phyloP scores from a whole-genome alignment of 139 green algal species.

The Chlamydomonas urium region DNA sequence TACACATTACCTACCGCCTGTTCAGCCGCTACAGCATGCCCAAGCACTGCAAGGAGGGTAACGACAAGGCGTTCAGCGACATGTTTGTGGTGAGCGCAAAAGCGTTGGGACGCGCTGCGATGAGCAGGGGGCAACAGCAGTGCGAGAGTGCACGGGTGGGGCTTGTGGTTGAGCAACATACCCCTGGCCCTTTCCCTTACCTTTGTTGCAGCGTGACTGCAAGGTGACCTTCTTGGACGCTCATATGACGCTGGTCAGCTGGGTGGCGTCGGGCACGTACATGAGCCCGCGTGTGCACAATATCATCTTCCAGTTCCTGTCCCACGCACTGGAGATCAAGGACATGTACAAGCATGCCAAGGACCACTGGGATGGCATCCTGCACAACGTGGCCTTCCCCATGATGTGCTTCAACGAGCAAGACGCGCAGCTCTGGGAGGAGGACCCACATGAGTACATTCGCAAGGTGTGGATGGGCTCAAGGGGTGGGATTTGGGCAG shows the following conservation, averaged over 20 bases:
- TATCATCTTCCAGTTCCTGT: conserved; percentile 55
- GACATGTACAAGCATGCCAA: conserved; percentile 3
- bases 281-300: conserved; percentile 72
- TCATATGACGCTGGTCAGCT: conserved; percentile 58
- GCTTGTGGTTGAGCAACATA: no score
- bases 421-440: conserved; percentile 85
- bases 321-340: conserved; percentile 7
- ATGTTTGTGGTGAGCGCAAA: background rate
- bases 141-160: no score
- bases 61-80: conserved; percentile 53
- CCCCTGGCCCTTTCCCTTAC: no score
- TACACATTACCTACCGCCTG: conserved; percentile 80
- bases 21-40: conserved; percentile 72
- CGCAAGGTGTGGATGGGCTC: conserved; percentile 86
- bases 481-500: no score
- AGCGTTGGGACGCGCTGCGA: no score
- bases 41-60: conserved; percentile 43
- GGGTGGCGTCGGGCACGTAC: conserved; percentile 52
- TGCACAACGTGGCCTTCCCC: conserved; percentile 80
- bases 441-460: conserved; percentile 97
- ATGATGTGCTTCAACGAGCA: conserved; percentile 86
- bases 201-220: conserved; percentile 47
- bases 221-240: conserved; percentile 69
- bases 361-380: conserved; percentile 40
- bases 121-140: no score